Percentiles rank a stretch among this genome's conserved stretches.
phyloP scores from a whole-genome alignment of 352 stramenopile species.

The Phytophthora hibernalis region DNA sequence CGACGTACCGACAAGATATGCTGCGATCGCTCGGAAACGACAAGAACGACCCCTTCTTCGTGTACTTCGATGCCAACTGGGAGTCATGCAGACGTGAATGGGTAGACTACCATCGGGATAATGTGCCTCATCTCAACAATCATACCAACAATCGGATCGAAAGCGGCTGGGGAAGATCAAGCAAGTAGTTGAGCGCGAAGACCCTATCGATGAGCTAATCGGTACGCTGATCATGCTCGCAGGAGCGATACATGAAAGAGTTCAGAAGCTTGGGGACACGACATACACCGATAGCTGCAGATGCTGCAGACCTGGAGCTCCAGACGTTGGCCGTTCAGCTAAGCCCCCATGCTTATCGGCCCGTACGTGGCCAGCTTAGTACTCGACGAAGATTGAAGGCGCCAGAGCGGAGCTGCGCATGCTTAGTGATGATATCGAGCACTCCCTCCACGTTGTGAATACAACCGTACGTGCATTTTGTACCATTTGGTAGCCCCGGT shows the following conservation, averaged over 20 bases:
- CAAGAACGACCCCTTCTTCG: conserved; percentile 14
- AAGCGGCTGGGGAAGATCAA: conserved; percentile 15
- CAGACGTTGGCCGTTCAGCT: conserved; percentile 9
- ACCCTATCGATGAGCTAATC: conserved; percentile 12
- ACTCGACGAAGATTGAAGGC: not conserved
- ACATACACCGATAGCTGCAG: not conserved
- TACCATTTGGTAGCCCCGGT: not conserved
- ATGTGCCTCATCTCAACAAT: conserved; percentile 13
- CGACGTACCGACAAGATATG: conserved; percentile 3
- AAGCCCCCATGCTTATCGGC: conserved; percentile 7
- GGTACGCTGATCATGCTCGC: conserved; percentile 11
- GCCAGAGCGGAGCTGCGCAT: not conserved
- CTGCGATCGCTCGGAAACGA: conserved; percentile 2
- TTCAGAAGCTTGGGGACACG: conserved; percentile 7
- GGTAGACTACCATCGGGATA: conserved; percentile 9
- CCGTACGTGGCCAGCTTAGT: conserved; percentile 1
- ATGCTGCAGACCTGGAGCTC: conserved; percentile 14
- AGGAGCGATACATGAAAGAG: conserved; percentile 22
- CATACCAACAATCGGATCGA: conserved; percentile 19
- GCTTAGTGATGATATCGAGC: not conserved
- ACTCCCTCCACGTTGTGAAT: conserved; percentile 5
- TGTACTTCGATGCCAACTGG: conserved; percentile 23
- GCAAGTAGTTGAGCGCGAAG: conserved; percentile 1
- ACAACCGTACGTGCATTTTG: conserved; percentile 6
- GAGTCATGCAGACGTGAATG: conserved; percentile 10